These are phyloP conservation scores for Berberis vulgaris DNA, from an alignment of 164 flowering plant genomes.

Conservation along the genomic window DNA sequence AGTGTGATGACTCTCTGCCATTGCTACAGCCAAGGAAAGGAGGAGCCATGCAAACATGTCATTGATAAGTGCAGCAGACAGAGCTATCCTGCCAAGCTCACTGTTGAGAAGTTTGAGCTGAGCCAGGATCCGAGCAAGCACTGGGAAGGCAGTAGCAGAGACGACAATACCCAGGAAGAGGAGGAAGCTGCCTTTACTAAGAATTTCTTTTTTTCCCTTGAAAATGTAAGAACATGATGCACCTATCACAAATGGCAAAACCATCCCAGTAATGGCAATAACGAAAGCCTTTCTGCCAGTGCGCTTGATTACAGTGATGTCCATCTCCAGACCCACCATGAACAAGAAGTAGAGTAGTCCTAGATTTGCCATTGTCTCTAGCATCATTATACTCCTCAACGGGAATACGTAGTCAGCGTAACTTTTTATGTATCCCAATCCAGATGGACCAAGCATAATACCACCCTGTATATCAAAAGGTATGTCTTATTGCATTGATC, in stretches of 20 bases:
- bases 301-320: conserved; percentile 2
- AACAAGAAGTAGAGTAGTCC: conserved; percentile 18
- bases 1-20: neutral
- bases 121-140: conserved; percentile 2
- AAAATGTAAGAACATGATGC: neutral
- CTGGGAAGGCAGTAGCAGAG: conserved; percentile 3
- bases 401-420: neutral
- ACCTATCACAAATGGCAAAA: conserved; percentile 12
- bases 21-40: neutral
- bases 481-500: too few species aligned
- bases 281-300: conserved; percentile 4
- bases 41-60: conserved; percentile 4
- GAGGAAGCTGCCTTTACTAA: neutral
- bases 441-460: conserved; percentile 18
- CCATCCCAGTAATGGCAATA: conserved; percentile 14
- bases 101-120: conserved; percentile 1
- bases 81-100: conserved; percentile 1
- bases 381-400: neutral
- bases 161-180: conserved; percentile 9
- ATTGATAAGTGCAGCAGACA: conserved; percentile 2
- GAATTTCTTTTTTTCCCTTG: neutral
- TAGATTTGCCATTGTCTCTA: conserved; percentile 18
- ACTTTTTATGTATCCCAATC: neutral
- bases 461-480: conserved; percentile 13
- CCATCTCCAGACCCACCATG: conserved; percentile 17